Percentiles rank a stretch among this genome's conserved stretches.
phyloP scores from a whole-genome alignment of 768 basidiomycete species.

The Austroboletus eburneus region DNA sequence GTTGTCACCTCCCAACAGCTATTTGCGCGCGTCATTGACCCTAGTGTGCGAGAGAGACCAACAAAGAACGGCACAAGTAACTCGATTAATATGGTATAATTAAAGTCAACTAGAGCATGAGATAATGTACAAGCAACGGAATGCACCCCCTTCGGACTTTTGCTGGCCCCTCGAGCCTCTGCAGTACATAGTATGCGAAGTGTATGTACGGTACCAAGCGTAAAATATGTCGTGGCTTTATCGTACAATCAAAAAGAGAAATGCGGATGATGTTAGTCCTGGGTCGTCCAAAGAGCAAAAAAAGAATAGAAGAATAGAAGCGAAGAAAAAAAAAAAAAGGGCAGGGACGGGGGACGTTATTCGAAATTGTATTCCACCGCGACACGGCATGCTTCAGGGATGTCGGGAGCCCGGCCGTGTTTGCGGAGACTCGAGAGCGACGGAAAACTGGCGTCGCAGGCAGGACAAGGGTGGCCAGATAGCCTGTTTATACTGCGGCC shows the following conservation, averaged over 20 bases:
- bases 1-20: no score
- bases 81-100: slow-evolving; percentile 35
- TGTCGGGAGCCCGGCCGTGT: slow-evolving; percentile 50
- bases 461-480: slow-evolving; percentile 62
- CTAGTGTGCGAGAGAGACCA: not conserved
- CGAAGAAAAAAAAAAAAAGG: not conserved
- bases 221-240: slow-evolving; percentile 26
- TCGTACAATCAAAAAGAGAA: slow-evolving; percentile 25
- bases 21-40: not conserved
- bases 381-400: slow-evolving; percentile 66
- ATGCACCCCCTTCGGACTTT: slow-evolving; percentile 15
- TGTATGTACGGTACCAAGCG: slow-evolving; percentile 25
- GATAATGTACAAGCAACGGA: not conserved
- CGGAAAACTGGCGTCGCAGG: slow-evolving; percentile 66
- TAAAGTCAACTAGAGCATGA: slow-evolving; percentile 23
- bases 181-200: slow-evolving; percentile 14
- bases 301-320: no score
- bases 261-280: slow-evolving; percentile 20
- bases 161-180: not conserved
- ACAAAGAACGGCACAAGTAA: slow-evolving; percentile 4
- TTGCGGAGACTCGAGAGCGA: slow-evolving; percentile 55
- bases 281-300: slow-evolving; percentile 10
- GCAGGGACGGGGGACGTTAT: slow-evolving; percentile 15
- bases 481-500: slow-evolving; percentile 37
- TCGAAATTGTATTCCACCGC: slow-evolving; percentile 78